Evolutionary conservation across 495 filamentous ascomycete species (phyloP), one percentile per base, ranked within the genome.

Genomic region (Xylaria grammica): DNA sequence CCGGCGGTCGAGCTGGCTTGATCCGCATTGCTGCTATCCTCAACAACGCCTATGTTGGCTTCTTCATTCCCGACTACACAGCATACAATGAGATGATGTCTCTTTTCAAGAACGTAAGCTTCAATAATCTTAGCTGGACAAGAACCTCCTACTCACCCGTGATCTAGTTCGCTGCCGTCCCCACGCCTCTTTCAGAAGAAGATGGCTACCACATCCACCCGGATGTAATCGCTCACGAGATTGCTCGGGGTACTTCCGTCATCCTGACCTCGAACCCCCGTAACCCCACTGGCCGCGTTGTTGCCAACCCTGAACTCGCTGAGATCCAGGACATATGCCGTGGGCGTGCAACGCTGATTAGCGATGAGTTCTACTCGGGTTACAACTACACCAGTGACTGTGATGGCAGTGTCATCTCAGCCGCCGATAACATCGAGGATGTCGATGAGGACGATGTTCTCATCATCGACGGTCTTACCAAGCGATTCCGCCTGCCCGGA

Each of bases 41-140:
- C 68, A 93, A 93, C 67, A 96, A 97, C 71, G 89, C 93, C 57
- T 97, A 96, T 70, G 84, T 96, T 54, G 91, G 89, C 29, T 96
- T 94, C 82, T 93, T 93, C 69, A 92, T 96, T 67, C 91, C 87
- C 17, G 85, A 87, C 70, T 88, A 88, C 65, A 87, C 85, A 0
- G 92, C 91, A 19, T 97, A 98, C 81, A 97, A 94, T 74, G 94
- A 97, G 82, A 97, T 98, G 94, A 79, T 97, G 79, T 88, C 86
- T 30, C 79, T 97, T 45, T 97, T 97, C 82, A 91, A 89, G 77
- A 96, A 94, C 70, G 88, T 89, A 75, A 72, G 85, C 74, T 29
- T 26, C 45, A 15, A 22, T 50, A 13, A 27, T 38, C 34, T 20
- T 42, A 38, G n/a, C 34, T 50, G 8, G 17, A 22, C 30, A 57